A percentile compares a stretch with the other conserved stretches of the same genome.
Conservation (phyloP, 805 yeast genomes). For the Starmerella sp. region DNA sequence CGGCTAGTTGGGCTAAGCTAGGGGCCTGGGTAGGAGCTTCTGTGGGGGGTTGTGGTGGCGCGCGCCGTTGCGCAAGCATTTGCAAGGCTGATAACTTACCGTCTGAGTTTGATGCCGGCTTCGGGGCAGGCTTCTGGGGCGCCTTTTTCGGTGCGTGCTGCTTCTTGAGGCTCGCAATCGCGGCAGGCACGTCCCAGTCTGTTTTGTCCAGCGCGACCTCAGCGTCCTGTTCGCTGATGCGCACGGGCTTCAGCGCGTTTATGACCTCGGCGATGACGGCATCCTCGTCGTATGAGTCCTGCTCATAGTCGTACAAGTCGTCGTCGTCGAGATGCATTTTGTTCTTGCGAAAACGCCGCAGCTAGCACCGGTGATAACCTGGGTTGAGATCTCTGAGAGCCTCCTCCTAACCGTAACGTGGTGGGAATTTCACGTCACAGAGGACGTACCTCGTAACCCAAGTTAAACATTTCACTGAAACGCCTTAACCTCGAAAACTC, state of each 20-base stretch:
- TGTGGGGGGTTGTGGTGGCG: background rate
- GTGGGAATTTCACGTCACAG: background rate
- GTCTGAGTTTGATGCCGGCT: constrained; percentile 7
- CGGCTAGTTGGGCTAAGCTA: constrained; percentile 12
- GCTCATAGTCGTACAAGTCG: constrained; percentile 20
- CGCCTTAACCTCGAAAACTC: no score
- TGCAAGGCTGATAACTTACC: constrained; percentile 23
- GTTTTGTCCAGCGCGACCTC: constrained; percentile 22
- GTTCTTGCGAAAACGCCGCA: background rate
- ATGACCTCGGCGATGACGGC: constrained; percentile 21
- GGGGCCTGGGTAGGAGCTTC: background rate
- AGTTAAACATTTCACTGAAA: no score
- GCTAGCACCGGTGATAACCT: background rate
- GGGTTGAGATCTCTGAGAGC: no score
- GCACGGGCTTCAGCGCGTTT: constrained; percentile 13
- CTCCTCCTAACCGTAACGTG: background rate
- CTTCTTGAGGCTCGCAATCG: constrained; percentile 4
- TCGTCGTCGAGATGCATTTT: constrained; percentile 19
- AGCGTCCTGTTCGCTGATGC: constrained; percentile 21
- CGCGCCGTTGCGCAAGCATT: constrained; percentile 16
- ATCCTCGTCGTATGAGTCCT: constrained; percentile 19
- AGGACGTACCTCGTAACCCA: no score
- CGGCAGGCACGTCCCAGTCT: constrained; percentile 14
- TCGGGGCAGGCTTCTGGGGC: constrained; percentile 1
- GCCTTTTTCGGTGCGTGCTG: constrained; percentile 7